phyloP scores from a whole-genome alignment of 2,329 filamentous ascomycete genomes.

The Pestalotiopsis sp. region DNA sequence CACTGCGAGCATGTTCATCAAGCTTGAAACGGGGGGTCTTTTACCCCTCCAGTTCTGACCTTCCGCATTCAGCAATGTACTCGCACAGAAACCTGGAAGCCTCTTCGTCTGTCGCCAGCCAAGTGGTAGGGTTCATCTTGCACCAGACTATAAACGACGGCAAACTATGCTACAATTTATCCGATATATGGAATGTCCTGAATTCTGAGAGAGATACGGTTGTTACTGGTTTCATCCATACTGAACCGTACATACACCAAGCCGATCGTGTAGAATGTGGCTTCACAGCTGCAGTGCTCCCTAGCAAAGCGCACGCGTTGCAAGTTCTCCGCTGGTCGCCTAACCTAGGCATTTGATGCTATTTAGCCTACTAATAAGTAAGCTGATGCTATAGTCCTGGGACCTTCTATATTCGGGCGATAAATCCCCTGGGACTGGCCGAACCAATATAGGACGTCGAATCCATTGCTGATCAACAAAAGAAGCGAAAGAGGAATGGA shows the following conservation, averaged over 20 bases:
- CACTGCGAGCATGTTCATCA: not conserved
- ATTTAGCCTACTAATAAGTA: not conserved
- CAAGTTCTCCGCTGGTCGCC: not conserved
- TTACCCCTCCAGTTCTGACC: conserved; percentile 1
- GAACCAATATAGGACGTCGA: not conserved
- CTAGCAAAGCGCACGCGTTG: not conserved
- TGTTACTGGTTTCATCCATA: not conserved
- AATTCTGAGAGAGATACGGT: not conserved
- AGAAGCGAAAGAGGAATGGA: not conserved
- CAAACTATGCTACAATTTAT: not conserved
- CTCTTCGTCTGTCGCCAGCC: not conserved
- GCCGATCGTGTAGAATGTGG: not conserved
- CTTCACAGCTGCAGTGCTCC: not conserved
- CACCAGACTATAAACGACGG: not conserved
- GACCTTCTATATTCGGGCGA: conserved; percentile 1
- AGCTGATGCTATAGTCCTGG: not conserved
- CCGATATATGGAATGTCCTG: not conserved
- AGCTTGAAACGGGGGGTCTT: not conserved
- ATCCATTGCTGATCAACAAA: not conserved
- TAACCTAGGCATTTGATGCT: not conserved
- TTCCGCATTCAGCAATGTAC: conserved; percentile 4
- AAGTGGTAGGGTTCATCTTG: not conserved
- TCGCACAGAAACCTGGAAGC: not conserved
- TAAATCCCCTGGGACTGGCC: not conserved
- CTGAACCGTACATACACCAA: not conserved